phyloP scores from a whole-genome alignment of 2,329 filamentous ascomycete species.

The Ophiobolus disseminans region DNA sequence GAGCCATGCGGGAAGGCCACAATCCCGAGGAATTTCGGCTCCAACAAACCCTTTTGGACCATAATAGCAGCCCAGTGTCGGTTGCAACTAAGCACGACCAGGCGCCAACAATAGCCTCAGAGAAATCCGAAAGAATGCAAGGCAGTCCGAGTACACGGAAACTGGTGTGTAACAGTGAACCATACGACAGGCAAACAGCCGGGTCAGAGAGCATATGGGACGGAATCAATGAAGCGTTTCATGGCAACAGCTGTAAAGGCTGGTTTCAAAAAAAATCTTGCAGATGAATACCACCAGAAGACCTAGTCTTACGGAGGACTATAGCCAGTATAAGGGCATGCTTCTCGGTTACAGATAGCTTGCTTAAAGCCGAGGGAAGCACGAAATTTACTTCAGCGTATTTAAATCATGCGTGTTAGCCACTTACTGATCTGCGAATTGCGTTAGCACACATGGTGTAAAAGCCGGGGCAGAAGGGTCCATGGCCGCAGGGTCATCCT shows the following conservation, averaged over 20 bases:
- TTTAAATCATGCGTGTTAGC: slow-evolving; percentile 33
- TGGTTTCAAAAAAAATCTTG: slow-evolving; percentile 10
- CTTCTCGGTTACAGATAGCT: slow-evolving; percentile 24
- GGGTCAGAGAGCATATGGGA: background rate
- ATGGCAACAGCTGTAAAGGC: slow-evolving; percentile 21
- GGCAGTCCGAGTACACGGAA: background rate
- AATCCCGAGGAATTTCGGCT: slow-evolving; percentile 37
- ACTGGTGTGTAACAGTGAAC: background rate
- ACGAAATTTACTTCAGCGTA: slow-evolving; percentile 24
- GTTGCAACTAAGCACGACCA: background rate
- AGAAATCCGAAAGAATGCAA: background rate
- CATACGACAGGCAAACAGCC: background rate
- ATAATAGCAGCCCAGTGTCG: background rate
- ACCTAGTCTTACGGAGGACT: slow-evolving; percentile 7
- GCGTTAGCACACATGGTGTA: slow-evolving; percentile 27
- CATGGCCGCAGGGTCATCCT: slow-evolving; percentile 15
- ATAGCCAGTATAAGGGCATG: slow-evolving; percentile 29
- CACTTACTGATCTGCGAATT: slow-evolving; percentile 28
- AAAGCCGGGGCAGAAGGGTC: slow-evolving; percentile 20
- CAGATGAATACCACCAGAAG: slow-evolving; percentile 4
- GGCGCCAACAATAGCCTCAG: background rate
- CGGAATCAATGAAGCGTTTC: slow-evolving; percentile 19
- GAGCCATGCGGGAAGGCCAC: slow-evolving; percentile 35
- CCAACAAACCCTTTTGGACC: slow-evolving; percentile 3
- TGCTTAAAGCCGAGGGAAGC: slow-evolving; percentile 21